These are phyloP conservation scores for Escallonia rubra DNA, from an alignment of 129 eudicot species.

Conservation along the genomic window DNA sequence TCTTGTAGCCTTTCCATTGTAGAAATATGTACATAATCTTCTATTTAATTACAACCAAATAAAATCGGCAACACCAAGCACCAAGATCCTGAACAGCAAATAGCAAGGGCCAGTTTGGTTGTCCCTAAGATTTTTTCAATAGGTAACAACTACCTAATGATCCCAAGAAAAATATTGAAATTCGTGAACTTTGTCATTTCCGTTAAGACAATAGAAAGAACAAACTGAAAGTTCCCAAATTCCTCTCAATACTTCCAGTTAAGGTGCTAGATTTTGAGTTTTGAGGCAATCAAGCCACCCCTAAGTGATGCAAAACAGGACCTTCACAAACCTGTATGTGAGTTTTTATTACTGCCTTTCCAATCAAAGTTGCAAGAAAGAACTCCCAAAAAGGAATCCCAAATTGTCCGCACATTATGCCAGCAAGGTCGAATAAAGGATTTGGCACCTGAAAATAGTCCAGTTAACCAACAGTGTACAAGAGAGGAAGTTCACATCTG, in stretches of 20 bases:
- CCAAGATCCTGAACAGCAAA: background rate
- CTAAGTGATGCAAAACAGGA: background rate
- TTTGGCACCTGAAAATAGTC: constrained; percentile 70
- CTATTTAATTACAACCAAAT: background rate
- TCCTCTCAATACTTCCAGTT: no score
- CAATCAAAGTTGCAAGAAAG: constrained; percentile 83
- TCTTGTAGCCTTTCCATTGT: background rate
- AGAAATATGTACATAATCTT: background rate
- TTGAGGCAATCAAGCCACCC: background rate
- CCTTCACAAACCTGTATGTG: constrained; percentile 82
- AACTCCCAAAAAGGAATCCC: constrained; percentile 97
- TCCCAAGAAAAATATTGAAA: background rate
- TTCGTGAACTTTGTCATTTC: background rate
- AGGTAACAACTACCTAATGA: no score
- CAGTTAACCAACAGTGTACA: constrained; percentile 8
- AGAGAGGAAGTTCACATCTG: background rate
- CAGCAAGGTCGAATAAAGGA: constrained; percentile 98
- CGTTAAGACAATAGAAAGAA: no score
- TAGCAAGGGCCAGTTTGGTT: no score
- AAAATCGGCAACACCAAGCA: background rate
- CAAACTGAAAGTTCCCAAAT: background rate
- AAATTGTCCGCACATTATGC: constrained; percentile 99
- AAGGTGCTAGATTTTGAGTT: no score
- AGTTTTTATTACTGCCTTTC: constrained; percentile 91
- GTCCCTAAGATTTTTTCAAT: no score